A percentile compares a stretch with the other conserved stretches of the same genome.
Conservation (phyloP, 225 moss, liverwort and hornwort species). For the Climacium dendroides region DNA sequence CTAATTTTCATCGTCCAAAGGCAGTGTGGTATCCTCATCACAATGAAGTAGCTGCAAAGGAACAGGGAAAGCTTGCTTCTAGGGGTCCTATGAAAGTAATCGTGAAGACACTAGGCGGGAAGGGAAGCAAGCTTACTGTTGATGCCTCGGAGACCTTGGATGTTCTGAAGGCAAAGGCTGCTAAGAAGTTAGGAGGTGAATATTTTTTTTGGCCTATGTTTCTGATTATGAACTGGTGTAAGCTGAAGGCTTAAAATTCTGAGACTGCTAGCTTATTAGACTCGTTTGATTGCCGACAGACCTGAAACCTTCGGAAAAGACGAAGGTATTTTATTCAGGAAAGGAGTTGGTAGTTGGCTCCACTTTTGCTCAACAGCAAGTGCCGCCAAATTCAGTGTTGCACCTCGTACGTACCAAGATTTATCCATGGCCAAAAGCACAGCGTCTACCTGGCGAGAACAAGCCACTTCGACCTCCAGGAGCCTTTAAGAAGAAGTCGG, state of each 20-base stretch:
- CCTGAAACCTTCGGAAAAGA: constrained; percentile 83
- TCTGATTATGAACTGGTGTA: background rate
- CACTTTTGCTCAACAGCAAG: constrained; percentile 93
- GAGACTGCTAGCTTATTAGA: constrained; percentile 1
- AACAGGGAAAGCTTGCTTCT: constrained; percentile 91
- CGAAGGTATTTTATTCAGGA: constrained; percentile 80
- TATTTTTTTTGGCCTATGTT: background rate
- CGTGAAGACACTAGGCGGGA: constrained; percentile 92
- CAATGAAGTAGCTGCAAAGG: constrained; percentile 99
- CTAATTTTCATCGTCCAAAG: constrained; percentile 98
- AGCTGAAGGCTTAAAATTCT: background rate
- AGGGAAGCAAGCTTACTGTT: constrained; percentile 86
- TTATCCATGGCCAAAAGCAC: constrained; percentile 93
- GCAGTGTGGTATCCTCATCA: constrained; percentile 99
- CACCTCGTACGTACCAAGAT: constrained; percentile 92
- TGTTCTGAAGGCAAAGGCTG: constrained; percentile 68
- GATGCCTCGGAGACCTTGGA: constrained; percentile 91
- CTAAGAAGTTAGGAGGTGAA: constrained; percentile 95
- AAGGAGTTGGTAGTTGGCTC: constrained; percentile 81
- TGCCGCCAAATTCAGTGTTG: constrained; percentile 94
- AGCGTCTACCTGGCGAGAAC: constrained; percentile 88
- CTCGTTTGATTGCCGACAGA: constrained; percentile 48
- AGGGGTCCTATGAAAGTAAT: constrained; percentile 93
- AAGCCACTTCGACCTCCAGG: constrained; percentile 91
- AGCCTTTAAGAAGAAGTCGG: constrained; percentile 98